Conservation (phyloP, 208 protist genomes). For the Tritrichomonas foetus region DNA sequence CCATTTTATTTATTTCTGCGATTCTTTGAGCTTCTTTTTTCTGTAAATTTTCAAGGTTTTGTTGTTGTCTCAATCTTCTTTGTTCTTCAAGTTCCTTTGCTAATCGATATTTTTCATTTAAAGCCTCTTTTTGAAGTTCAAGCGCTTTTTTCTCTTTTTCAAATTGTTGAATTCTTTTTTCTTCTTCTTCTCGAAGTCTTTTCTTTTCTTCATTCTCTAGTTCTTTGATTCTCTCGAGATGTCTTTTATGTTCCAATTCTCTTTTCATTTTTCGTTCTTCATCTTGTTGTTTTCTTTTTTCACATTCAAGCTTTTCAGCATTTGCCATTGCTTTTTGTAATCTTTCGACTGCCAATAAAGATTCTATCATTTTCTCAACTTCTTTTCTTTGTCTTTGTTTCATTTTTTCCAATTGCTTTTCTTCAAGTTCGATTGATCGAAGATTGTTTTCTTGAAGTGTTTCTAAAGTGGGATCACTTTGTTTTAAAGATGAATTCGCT, state of each 20-base stretch:
- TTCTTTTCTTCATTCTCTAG: background rate
- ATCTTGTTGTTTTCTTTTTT: background rate
- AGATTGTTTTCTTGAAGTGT: too few species aligned
- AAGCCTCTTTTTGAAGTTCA: background rate
- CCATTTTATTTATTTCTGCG: background rate
- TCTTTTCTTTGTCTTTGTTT: background rate
- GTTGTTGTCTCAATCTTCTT: background rate
- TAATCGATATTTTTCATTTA: background rate
- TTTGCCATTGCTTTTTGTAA: background rate
- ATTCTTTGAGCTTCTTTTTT: background rate
- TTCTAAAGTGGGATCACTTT: too few species aligned
- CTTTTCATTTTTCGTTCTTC: background rate
- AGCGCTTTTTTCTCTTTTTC: background rate
- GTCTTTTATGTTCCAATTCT: background rate
- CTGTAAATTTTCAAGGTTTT: background rate
- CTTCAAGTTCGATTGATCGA: background rate
- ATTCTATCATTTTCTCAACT: background rate
- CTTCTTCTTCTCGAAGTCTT: background rate
- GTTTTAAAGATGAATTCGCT: background rate
- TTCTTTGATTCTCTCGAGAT: background rate
- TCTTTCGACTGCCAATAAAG: background rate
- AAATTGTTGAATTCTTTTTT: background rate
- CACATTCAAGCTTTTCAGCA: background rate
- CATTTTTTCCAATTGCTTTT: background rate
- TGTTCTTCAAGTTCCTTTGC: slow-evolving; percentile 7